Percentiles rank a stretch among this genome's conserved stretches.
Evolutionary conservation across 2,329 filamentous ascomycete genomes (phyloP).

Genomic region (Aureobasidium sp.): DNA sequence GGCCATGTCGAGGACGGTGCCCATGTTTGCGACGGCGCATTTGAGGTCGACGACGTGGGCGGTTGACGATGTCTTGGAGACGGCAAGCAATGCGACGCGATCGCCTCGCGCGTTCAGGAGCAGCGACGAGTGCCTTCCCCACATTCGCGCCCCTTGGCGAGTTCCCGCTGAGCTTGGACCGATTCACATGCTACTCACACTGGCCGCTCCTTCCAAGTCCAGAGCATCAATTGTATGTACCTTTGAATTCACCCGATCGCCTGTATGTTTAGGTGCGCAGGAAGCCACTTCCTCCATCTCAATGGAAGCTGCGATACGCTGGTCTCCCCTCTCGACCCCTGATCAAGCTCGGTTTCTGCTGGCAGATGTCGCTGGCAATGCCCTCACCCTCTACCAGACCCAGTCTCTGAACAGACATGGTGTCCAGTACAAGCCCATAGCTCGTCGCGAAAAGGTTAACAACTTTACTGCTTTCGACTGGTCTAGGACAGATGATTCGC

Average conservation of each 20-base stretch:
- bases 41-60: not conserved
- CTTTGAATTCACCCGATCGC: not conserved
- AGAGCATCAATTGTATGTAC: too few species aligned
- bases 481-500: constrained; percentile 54
- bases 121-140: not conserved
- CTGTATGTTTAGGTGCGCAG: constrained; percentile 1
- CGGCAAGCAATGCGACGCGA: too few species aligned
- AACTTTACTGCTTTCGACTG: constrained; percentile 60
- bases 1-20: constrained; percentile 18
- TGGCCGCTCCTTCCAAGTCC: not conserved
- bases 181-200: constrained; percentile 1
- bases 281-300: not conserved
- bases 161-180: not conserved
- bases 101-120: not conserved
- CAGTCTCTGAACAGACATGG: constrained; percentile 30
- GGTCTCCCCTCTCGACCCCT: constrained; percentile 52
- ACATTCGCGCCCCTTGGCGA: not conserved
- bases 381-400: constrained; percentile 52
- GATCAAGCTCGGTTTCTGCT: constrained; percentile 52
- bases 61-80: too few species aligned
- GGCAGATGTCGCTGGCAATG: constrained; percentile 54
- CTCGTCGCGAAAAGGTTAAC: constrained; percentile 45
- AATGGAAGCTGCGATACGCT: constrained; percentile 58
- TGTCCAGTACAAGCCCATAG: constrained; percentile 48
- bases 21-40: constrained; percentile 16